These are phyloP conservation scores for Hygrocybe punicea DNA, from an alignment of 768 basidiomycete genomes.

Conservation along the genomic window DNA sequence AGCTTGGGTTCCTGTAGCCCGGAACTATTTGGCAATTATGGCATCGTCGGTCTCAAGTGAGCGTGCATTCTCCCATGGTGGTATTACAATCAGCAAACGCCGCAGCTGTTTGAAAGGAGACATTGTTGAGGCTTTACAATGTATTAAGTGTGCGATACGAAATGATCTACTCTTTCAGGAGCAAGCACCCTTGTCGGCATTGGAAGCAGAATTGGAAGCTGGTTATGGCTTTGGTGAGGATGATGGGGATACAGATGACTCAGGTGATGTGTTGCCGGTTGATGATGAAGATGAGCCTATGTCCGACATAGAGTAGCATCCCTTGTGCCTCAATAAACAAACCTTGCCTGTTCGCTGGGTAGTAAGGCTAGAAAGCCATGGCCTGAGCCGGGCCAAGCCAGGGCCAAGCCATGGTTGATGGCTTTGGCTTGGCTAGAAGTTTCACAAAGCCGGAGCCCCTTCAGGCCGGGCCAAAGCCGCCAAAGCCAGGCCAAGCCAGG, in stretches of 20 bases:
- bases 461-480: too few relatives aligned
- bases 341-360: too few relatives aligned
- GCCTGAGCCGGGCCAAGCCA: too few relatives aligned
- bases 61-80: constrained; percentile 38
- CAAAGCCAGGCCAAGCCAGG: too few relatives aligned
- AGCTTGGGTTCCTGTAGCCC: constrained; percentile 36
- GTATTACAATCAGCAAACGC: constrained; percentile 38
- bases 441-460: too few relatives aligned
- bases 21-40: constrained; percentile 39
- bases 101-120: constrained; percentile 34
- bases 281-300: not conserved
- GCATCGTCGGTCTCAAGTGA: constrained; percentile 40
- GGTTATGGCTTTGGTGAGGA: constrained; percentile 6
- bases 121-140: constrained; percentile 35
- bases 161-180: constrained; percentile 26
- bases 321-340: too few relatives aligned
- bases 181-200: constrained; percentile 6
- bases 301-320: not conserved
- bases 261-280: constrained; percentile 1
- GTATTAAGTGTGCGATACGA: constrained; percentile 24
- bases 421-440: too few relatives aligned
- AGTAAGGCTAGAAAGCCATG: too few relatives aligned
- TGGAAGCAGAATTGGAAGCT: not conserved
- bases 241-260: not conserved
- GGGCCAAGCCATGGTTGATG: too few relatives aligned